Percentiles rank a stretch among this genome's conserved stretches.
Conservation (phyloP, 164 flowering plant species). For the Santalum album region DNA sequence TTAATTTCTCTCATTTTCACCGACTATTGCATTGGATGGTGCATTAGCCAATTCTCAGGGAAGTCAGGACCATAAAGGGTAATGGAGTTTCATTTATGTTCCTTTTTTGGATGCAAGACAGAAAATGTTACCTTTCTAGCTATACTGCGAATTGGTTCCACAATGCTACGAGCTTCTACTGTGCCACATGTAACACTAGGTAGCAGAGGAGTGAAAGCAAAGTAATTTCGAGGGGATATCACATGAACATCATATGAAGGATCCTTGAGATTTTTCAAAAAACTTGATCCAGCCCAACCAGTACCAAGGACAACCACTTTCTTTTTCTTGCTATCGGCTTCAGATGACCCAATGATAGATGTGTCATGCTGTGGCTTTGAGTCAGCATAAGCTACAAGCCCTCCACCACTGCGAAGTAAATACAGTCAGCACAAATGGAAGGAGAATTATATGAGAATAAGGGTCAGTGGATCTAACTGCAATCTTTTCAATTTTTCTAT, state of each 20-base stretch:
- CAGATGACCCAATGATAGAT: conserved; percentile 14
- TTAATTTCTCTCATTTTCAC: too few species aligned
- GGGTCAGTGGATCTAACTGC: too few species aligned
- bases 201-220: conserved; percentile 68
- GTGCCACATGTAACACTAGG: conserved; percentile 77
- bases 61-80: too few species aligned
- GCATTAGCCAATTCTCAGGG: too few species aligned
- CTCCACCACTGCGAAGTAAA: conserved; percentile 38
- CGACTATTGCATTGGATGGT: too few species aligned
- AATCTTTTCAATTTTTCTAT: too few species aligned
- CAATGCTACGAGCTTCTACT: conserved; percentile 70
- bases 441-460: conserved; percentile 2
- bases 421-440: conserved; percentile 2
- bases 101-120: background rate
- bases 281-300: conserved; percentile 76
- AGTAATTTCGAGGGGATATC: conserved; percentile 67
- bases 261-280: conserved; percentile 45
- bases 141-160: conserved; percentile 66
- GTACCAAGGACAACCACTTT: conserved; percentile 72
- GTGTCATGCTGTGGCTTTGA: conserved; percentile 19
- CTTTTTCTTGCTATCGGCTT: conserved; percentile 36
- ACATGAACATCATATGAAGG: conserved; percentile 58
- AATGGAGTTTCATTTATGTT: too few species aligned
- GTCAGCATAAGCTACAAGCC: conserved; percentile 51
- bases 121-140: conserved; percentile 40